A percentile compares a stretch with the other conserved stretches of the same genome.
Conservation (phyloP, 257 asterid species). For the Voacanga thouarsii region DNA sequence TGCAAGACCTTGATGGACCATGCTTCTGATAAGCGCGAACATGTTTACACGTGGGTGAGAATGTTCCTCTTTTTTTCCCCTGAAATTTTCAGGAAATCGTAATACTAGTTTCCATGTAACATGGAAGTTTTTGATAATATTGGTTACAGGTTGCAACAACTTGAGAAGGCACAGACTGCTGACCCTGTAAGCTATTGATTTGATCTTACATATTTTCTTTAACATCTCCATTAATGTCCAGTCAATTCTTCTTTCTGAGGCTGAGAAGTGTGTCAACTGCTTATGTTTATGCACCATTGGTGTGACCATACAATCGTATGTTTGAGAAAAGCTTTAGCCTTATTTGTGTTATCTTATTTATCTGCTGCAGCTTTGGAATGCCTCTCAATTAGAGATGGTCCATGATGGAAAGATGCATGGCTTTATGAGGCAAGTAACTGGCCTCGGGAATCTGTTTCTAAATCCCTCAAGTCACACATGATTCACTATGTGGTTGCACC, state of each 20-base stretch:
- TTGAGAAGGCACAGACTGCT: slow-evolving; percentile 93
- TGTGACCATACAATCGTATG: neutral
- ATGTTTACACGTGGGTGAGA: slow-evolving; percentile 64
- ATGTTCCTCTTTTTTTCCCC: slow-evolving; percentile 15
- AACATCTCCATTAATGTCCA: neutral
- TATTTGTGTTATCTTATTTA: slow-evolving; percentile 1
- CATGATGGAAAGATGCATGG: slow-evolving; percentile 96
- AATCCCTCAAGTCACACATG: neutral
- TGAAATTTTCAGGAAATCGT: neutral
- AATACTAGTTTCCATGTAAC: neutral
- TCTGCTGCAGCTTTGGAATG: slow-evolving; percentile 91
- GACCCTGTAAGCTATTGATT: slow-evolving; percentile 61
- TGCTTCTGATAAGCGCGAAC: slow-evolving; percentile 85
- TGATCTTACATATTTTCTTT: neutral
- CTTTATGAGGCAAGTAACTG: slow-evolving; percentile 79
- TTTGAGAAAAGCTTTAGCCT: neutral
- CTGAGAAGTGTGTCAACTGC: neutral
- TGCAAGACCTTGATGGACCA: slow-evolving; percentile 80
- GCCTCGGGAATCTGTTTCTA: neutral
- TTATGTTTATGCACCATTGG: neutral
- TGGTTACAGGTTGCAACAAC: slow-evolving; percentile 63
- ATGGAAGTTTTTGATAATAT: neutral
- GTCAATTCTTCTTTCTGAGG: neutral
- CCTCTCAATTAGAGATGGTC: slow-evolving; percentile 91
- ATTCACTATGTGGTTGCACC: neutral